Base-by-base conservation (phyloP, 2,329 filamentous ascomycete species). In the Aspergillus sojae region DNA sequence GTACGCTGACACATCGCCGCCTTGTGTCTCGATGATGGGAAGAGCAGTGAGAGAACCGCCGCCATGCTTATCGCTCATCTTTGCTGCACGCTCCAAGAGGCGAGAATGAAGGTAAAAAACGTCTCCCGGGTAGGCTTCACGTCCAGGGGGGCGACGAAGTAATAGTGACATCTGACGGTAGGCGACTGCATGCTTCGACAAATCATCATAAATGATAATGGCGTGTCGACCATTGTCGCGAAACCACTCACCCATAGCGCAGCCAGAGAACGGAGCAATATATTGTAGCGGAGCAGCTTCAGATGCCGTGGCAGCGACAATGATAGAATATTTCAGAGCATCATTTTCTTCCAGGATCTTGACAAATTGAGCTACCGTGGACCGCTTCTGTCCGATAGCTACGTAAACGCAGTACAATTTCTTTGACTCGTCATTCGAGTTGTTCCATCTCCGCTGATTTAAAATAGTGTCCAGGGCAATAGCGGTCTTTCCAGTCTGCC, bases 351-450 rank as follows among this genome's bases (percentile, higher is more conserved):
- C 94, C 64, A 99, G 92, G 70, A 95, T 98, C 92, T 98, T 93
- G 87, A 98, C 95, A 77, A 99, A 90, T 88, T 99, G 95, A 73
- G 95, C 95, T 75, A 99, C 94, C 74, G 95, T 99, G 74, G 95
- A 98, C 83, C 95, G 93, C 90, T 99, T 99, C 89, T 98, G 95
- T 78, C 95, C 95, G 76, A 99, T 90, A 78, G 95, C 95, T 77
- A 98, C 95, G 89, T 99, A 99, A 84, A 98, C 86, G 81, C 94
- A 98, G 92, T 97, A 98, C 64, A 99, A 93, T 90, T 99, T 98
- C 91, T 97, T 94, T 80, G 82, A 84, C 89, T 99, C 95, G 80
- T 97, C 94, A 82, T 79, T 86, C 79, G 83, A 77, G 80, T 83
- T 86, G 89, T 99, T 99, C 94, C 94, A 98, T 79, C 94, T 89